Evolutionary conservation across 2,329 filamentous ascomycete genomes (phyloP), one percentile per base, ranked within the genome.

Genomic region (Gaeumannomyces sp.): DNA sequence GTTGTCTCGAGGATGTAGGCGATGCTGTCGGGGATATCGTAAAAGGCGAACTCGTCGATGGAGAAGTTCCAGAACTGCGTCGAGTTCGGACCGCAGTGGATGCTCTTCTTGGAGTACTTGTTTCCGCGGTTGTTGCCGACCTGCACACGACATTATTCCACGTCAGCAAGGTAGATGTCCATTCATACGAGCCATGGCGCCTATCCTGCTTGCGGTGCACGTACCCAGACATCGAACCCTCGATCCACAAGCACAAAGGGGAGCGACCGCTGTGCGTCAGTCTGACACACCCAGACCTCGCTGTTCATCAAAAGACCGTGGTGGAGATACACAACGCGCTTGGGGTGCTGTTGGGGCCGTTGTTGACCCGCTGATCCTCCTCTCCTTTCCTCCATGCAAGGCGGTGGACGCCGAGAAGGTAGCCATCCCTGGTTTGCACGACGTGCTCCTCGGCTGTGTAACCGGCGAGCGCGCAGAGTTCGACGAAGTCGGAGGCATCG

Each of bases 301-400:
- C 93, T 97, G 77, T 97, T 98, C 95, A 99, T 99, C 73, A 99
- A 85, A 65, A 99, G 83, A 11, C 94, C 95, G 76, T 99, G 95
- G 73, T 99, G 95, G 68, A 99, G 80, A 75, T 98, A 99, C 8
- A 95, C 88, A 61, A 98, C 91, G 70, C 89, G 90, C 79, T 97
- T 97, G 76, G 84, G 33, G 90, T 70, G 71, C 88, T 89, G 50
- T 83, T 81, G 1, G 83, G 81, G 0, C 90, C 90, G 62, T 82
- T 80, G 73, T 97, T 97, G 71, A 97, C 90, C 68, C 86, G 85
- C 64, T 83, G 79, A n/a, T 87, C 85, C 73, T 95, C 91, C 74
- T 97, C 92, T 14, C 92, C 92, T 71, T 87, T 90, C 66, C 84
- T 86, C 85, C 90, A 96, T 27, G 91, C 91, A 60, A 99, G 79